Base-by-base conservation (phyloP, 352 stramenopile genomes). In the Pythium oligandrum region DNA sequence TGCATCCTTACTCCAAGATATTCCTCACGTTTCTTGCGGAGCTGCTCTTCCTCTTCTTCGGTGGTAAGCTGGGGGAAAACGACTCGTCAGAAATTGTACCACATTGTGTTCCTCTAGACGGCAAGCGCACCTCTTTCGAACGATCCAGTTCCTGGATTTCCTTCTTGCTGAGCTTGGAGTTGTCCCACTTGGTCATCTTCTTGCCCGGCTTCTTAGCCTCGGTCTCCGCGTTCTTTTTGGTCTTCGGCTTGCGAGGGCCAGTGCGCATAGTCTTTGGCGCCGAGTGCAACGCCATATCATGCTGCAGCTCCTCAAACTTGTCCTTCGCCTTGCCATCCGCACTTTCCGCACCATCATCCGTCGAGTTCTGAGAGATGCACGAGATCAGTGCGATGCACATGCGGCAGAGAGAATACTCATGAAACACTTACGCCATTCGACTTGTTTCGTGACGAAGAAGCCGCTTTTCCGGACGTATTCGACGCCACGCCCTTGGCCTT, bases 171-270 rank as follows among this genome's bases (percentile, higher is more conserved):
- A 95, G 63, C 69, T 94, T 93, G 30, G 75, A 79, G 57, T 93
- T 68, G 34, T 95, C 85, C 80, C 83, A 91, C 62, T 86, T 89
- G 38, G 73, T 90, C 78, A 89, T 93, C 51, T 86, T 78, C 66
- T 93, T 93, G 33, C 59, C 68, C 32, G 53, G 53, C 51, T 83
- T 86, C 53, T 91, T 92, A 30, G 67, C 61, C 5, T 73, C 65
- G 43, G 75, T 71, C 4, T 59, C 56, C 4, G 64, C 53, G 53
- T 75, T 64, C 33, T 76, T 81, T 30, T 76, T 75, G 57, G 90
- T 91, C 8, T 63, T 59, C 1, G 42, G 57, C 62, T 90, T 93
- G 35, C 63, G 63, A 31, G 77, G 78, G 30, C 79, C 82, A 30
- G 74, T 88, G 46, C 82, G 79, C 82, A 90, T 93, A 51, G 53